These are phyloP conservation scores for Dactylorhiza incarnata DNA, from an alignment of 106 monocot genomes.

Conservation along the genomic window DNA sequence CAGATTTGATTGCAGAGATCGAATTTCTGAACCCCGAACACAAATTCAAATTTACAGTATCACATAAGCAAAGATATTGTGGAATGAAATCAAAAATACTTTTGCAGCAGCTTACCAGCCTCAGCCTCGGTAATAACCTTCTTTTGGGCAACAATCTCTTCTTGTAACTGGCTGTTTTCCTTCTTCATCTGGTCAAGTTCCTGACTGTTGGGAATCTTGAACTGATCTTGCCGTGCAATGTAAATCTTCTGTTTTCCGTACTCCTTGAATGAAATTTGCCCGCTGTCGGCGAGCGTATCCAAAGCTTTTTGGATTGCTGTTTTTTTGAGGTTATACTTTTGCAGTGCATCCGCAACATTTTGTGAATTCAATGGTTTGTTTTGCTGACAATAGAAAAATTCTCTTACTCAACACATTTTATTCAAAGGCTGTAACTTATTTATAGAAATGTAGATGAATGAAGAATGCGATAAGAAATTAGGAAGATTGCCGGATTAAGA, in stretches of 20 bases:
- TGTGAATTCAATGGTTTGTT: constrained; percentile 88
- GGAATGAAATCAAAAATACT: not conserved
- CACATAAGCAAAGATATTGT: not conserved
- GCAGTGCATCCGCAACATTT: constrained; percentile 92
- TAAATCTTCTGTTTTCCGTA: constrained; percentile 97
- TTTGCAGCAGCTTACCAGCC: constrained; percentile 38
- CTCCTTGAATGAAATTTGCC: constrained; percentile 91
- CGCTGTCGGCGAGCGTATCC: constrained; percentile 62
- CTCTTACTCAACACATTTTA: not conserved
- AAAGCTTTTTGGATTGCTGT: constrained; percentile 84
- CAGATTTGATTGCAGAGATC: constrained; percentile 69
- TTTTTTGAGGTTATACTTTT: constrained; percentile 92
- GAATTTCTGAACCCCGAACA: constrained; percentile 52
- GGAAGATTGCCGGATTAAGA: not conserved
- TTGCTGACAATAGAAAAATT: constrained; percentile 46
- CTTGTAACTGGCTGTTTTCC: constrained; percentile 61
- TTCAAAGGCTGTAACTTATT: not conserved
- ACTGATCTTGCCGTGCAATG: constrained; percentile 89
- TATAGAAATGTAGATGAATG: not conserved
- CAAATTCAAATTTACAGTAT: not conserved
- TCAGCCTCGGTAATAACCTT: constrained; percentile 65
- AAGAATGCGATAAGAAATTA: not conserved
- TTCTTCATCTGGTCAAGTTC: constrained; percentile 94
- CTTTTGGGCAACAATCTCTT: constrained; percentile 55
- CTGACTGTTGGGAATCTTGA: constrained; percentile 70